phyloP scores from a whole-genome alignment of 2,329 filamentous ascomycete species.

The Lachnellula hyalina region DNA sequence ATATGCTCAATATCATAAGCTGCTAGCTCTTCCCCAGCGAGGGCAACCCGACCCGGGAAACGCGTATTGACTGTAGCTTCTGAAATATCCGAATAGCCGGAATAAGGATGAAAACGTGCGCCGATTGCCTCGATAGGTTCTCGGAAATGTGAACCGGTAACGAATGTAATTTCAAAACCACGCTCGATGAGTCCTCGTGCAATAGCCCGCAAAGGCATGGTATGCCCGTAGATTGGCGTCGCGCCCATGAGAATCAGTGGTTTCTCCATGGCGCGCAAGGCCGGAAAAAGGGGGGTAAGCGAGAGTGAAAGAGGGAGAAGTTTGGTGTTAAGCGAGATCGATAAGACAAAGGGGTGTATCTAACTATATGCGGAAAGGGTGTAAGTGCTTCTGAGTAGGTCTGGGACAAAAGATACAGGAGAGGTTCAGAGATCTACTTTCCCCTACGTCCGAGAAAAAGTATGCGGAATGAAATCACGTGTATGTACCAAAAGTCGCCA shows the following conservation, averaged over 20 bases:
- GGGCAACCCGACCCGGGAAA: slow-evolving; percentile 1
- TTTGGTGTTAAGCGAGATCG: too few species aligned
- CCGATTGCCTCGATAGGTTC: slow-evolving; percentile 33
- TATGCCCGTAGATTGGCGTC: slow-evolving; percentile 11
- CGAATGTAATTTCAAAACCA: slow-evolving; percentile 39
- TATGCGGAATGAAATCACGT: too few species aligned
- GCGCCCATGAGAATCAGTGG: neutral
- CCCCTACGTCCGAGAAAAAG: too few species aligned
- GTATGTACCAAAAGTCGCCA: too few species aligned
- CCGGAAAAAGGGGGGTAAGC: neutral
- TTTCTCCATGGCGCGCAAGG: neutral
- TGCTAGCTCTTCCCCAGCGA: slow-evolving; percentile 22
- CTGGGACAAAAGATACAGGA: too few species aligned
- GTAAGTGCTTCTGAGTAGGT: too few species aligned
- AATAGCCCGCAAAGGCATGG: slow-evolving; percentile 8
- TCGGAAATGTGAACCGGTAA: slow-evolving; percentile 35
- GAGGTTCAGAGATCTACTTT: too few species aligned
- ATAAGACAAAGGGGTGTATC: too few species aligned
- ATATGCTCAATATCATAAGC: slow-evolving; percentile 31
- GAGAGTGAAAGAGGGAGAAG: neutral
- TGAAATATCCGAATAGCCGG: slow-evolving; percentile 16
- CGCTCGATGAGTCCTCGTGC: slow-evolving; percentile 23
- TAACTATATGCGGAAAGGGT: too few species aligned
- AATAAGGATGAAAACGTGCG: slow-evolving; percentile 33
- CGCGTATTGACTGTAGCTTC: neutral